Base-by-base conservation (phyloP, 129 eudicot genomes). In the Flaveria ramosissima region DNA sequence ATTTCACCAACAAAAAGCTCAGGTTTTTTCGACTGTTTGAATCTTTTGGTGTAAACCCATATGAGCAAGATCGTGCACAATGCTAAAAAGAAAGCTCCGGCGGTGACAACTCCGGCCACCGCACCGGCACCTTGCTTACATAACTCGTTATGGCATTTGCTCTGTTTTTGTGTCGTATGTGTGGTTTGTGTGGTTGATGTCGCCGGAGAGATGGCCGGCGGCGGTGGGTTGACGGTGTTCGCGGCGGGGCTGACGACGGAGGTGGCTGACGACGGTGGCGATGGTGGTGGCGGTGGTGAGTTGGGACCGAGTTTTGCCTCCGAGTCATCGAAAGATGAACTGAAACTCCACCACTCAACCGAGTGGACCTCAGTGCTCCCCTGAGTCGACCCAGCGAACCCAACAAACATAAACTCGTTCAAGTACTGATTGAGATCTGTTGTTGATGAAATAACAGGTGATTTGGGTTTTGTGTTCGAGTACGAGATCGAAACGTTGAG, bases 91-190 rank as follows among this genome's bases (percentile, higher is more conserved):
- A 92, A 92, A 6, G 96, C 96, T 14, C 97, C 68, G 3, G 97
- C 96, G 0, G 96, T 88, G 7, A 84, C 93, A 14, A 89, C 97
- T 16, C 97, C 97, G 9, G 89, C 97, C 11, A 92, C 89, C 5
- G 92, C 97, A 7, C 93, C 93, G 6, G 95, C 81, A 16, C 86
- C 86, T 13, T 71, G 72, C 46, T 81, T 89, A 63, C 97, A 89
- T 11, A 87, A 50, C 32, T 84, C 77, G 59, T 82, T 87, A 77
- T 85, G 89, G 36, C 97, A 89, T 53, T 87, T 88, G 36, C 82
- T 85, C 51, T 64, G 71, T 57, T 82, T 80, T 80, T 74, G 80
- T 10, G 84, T 26, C 1, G 76, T 68, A 6, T 65, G 83, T 3
- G 71, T 53, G 9, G 69, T 52, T 12, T 76, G 77, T 2, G 21